These are phyloP conservation scores for Barbarea vulgaris DNA, from an alignment of 345 rosid species.

Conservation along the genomic window DNA sequence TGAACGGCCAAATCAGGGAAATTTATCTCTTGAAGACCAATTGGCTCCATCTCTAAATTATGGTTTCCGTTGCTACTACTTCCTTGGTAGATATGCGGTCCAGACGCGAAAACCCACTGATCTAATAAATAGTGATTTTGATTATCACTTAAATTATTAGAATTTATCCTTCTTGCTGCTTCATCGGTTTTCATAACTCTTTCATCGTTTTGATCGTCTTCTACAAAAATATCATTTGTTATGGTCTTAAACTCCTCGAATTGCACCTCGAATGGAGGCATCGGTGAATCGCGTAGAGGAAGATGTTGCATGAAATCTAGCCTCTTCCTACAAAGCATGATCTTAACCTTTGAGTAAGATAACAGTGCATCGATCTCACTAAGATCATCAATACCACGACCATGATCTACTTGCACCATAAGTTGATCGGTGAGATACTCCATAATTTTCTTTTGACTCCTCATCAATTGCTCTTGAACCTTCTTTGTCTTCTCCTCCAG, in stretches of 20 bases:
- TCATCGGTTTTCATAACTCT: background rate
- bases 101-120: background rate
- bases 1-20: background rate
- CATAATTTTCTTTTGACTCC: background rate
- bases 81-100: background rate
- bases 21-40: background rate
- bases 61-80: conserved; percentile 13
- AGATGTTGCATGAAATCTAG: background rate
- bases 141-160: background rate
- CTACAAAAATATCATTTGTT: background rate
- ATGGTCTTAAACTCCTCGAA: background rate
- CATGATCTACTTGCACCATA: conserved; percentile 23
- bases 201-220: background rate
- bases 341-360: background rate
- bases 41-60: conserved; percentile 14
- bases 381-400: background rate
- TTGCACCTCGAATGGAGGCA: background rate
- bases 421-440: conserved; percentile 27
- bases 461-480: background rate
- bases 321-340: conserved; percentile 1
- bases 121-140: conserved; percentile 20
- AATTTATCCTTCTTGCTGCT: background rate
- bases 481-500: conserved; percentile 23
- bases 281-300: conserved; percentile 13
- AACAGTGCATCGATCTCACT: conserved; percentile 16